Base-by-base conservation (phyloP, 345 rosid species). In the Raphanus raphanistrum region DNA sequence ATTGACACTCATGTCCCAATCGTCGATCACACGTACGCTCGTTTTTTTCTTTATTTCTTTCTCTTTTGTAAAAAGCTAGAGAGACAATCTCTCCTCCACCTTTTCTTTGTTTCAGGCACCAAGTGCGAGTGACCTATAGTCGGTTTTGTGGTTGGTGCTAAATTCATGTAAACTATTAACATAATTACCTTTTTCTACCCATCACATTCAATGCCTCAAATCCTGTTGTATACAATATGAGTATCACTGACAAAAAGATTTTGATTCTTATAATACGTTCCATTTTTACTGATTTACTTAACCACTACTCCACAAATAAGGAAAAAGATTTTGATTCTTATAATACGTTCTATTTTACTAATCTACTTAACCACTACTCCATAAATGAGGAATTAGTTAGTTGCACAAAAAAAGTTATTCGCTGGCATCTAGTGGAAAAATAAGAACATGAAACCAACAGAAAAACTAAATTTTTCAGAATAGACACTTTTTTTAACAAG, bases 1-100 rank as follows among this genome's bases (percentile, higher is more conserved):
- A 80, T 86, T 76, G 92, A 87, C 75, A 82, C 88, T 68, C 92
- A 93, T 86, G 84, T 89, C 84, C 84, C 89, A 85, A 82, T 91
- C 85, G 72, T 84, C 76, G 71, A 59, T 86, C 90, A 66, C 98
- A 90, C 93, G 95, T 82, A 88, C 88, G 85, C 84, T 79, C 75
- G 66, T 55, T 62, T 68, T 71, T 36, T 63, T 48, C 13, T 65
- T 61, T 21, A n/a, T 21, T 21, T 27, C 48, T 17, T 61, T 73
- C 66, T 66, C 59, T 71, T 65, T 75, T 75, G 73, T 33, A 50
- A 66, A 72, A 90, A 84, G 92, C 83, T 77, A 85, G 79, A 86
- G 86, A 86, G 91, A 88, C 88, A 86, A 85, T 80, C 73, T 75
- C 69, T 57, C 63, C 28, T 78, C 16, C 65, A 60, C 65, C 36